Base-by-base conservation (phyloP, 371 early-diverging fungal genomes). In the Apophysomyces sp. region DNA sequence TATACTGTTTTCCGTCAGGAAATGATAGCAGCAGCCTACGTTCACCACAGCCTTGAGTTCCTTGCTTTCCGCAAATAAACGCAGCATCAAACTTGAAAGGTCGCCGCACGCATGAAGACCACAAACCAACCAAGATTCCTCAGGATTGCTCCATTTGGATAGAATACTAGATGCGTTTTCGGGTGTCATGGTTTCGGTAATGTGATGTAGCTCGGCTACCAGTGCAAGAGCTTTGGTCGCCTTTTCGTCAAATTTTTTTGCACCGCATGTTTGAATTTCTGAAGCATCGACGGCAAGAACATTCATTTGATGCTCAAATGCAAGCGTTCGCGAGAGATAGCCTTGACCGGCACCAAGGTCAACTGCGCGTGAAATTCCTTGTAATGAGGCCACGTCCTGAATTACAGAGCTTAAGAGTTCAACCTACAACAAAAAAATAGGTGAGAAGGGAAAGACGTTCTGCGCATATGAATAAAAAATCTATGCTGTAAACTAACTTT, bases 41-140 rank as follows among this genome's bases (percentile, higher is more conserved):
- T 84, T 83, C 27, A 90, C 93, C 31, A 94, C 72, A 11, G 85
- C 86, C 0, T 66, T 62, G 1, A 93, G 91, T 16, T 74, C 58
- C 28, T 34, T 21, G 39, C 86, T 84, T 53, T 85, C 72, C 2
- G 85, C 78, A 75, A 92, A 95, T 51, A 92, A 72, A 26, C 84
- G 82, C 16, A 94, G 79, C 61, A 89, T 87, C 18, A 87, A 77
- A 55, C 87, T 85, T 3, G 92, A 83, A 52, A 95, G 63, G 61
- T 94, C 89, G 4, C 96, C 96, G 59, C 96, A 95, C 0, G 95
- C 87, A 65, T 95, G 95, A 8, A 95, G 78, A 2, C 95, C 94
- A 53, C 92, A 91, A 0, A 94, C 76, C 39, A 92, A 71, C 91
- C 91, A 94, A n/a, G 69, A 18, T 26, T 58, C 40, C 8, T 18